A percentile compares a stretch with the other conserved stretches of the same genome.
phyloP scores from a whole-genome alignment of 2,329 filamentous ascomycete genomes.

The Diplocarpon mali region DNA sequence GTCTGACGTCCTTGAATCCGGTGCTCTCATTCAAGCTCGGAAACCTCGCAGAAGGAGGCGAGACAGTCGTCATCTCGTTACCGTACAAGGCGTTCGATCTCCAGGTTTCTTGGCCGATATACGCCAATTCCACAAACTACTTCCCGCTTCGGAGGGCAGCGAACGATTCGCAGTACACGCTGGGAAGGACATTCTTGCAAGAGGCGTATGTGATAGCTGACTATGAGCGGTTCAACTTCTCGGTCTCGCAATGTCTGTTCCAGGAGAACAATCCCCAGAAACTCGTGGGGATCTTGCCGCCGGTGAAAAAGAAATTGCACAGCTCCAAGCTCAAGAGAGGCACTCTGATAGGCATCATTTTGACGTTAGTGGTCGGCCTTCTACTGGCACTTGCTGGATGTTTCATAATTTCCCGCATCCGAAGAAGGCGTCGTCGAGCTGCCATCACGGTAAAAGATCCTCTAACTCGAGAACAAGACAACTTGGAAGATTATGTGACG shows the following conservation, averaged over 20 bases:
- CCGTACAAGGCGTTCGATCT: slow-evolving; percentile 25
- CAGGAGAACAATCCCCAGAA: not conserved
- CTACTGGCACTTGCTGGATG: not conserved
- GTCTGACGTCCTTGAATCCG: slow-evolving; percentile 21
- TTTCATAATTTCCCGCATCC: not conserved
- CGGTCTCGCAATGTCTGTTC: slow-evolving; percentile 4
- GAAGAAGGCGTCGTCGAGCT: not conserved
- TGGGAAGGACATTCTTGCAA: slow-evolving; percentile 23
- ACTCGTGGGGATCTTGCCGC: slow-evolving; percentile 1
- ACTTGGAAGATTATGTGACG: not conserved
- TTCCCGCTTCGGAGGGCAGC: slow-evolving; percentile 20
- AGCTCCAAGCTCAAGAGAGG: not conserved
- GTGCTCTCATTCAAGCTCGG: slow-evolving; percentile 23
- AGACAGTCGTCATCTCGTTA: slow-evolving; percentile 15
- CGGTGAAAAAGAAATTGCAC: not conserved
- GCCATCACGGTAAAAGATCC: not conserved
- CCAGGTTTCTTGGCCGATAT: slow-evolving; percentile 15
- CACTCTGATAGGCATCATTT: not conserved
- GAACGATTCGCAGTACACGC: slow-evolving; percentile 17
- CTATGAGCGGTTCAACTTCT: slow-evolving; percentile 4
- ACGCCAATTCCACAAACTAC: slow-evolving; percentile 13
- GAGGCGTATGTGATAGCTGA: slow-evolving; percentile 16
- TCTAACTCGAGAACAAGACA: not conserved
- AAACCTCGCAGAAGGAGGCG: slow-evolving; percentile 2
- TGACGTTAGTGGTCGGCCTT: not conserved